phyloP scores from a whole-genome alignment of 495 filamentous ascomycete species.

The Talaromyces thailandensis region DNA sequence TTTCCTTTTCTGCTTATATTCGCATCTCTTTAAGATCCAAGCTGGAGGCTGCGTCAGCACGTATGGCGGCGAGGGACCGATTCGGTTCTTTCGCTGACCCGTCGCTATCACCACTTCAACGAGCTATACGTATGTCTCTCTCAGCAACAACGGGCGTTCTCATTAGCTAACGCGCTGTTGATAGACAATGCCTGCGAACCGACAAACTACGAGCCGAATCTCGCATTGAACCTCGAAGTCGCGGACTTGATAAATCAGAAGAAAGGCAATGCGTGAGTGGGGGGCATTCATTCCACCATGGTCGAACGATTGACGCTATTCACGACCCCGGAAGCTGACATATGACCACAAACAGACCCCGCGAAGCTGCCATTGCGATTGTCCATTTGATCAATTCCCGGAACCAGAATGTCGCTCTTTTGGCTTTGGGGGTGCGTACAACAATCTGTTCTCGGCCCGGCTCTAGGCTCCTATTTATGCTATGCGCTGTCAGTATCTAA shows the following conservation, averaged over 20 bases:
- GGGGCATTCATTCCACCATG: not conserved
- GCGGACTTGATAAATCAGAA: constrained; percentile 94
- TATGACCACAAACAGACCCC: constrained; percentile 45
- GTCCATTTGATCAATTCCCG: constrained; percentile 92
- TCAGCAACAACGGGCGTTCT: not conserved
- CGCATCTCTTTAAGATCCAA: constrained; percentile 19
- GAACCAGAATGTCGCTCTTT: constrained; percentile 86
- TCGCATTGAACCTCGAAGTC: constrained; percentile 94
- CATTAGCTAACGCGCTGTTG: not conserved
- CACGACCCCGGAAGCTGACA: constrained; percentile 5
- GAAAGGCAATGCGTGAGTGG: constrained; percentile 79
- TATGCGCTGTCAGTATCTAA: constrained; percentile 2
- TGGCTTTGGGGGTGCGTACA: constrained; percentile 63
- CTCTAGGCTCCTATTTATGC: constrained; percentile 1
- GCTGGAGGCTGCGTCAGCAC: constrained; percentile 91
- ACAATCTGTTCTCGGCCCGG: not conserved
- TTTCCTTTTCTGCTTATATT: constrained; percentile 4
- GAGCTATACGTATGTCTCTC: constrained; percentile 66
- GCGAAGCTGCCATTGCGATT: constrained; percentile 90
- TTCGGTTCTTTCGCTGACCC: constrained; percentile 76
- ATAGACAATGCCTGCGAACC: constrained; percentile 86
- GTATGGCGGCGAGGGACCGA: constrained; percentile 91
- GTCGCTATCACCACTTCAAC: constrained; percentile 75
- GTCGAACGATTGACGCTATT: not conserved
- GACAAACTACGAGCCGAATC: constrained; percentile 93